Conservation (phyloP, 305 asterid genomes). For the Ilex paraguariensis region DNA sequence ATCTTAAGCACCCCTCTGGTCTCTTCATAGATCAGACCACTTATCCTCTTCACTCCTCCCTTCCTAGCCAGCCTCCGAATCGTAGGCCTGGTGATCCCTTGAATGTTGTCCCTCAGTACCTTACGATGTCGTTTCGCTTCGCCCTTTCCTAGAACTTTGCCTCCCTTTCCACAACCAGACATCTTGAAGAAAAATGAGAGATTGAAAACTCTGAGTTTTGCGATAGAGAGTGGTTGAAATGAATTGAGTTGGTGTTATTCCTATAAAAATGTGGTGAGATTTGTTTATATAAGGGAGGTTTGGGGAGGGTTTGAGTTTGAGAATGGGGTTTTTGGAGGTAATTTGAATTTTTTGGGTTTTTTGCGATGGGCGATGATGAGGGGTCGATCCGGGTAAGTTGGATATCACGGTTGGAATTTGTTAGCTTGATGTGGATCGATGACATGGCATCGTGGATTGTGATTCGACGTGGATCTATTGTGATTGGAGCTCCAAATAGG, state of each 20-base stretch:
- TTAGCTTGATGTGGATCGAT: too few relatives aligned
- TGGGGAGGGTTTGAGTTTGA: not conserved
- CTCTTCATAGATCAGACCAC: constrained; percentile 18
- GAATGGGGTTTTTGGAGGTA: not conserved
- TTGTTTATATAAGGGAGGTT: constrained; percentile 13
- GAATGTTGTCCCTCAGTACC: constrained; percentile 48
- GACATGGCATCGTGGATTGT: too few relatives aligned
- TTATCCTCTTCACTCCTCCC: constrained; percentile 41
- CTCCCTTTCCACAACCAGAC: constrained; percentile 48
- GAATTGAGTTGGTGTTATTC: not conserved
- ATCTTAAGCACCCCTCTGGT: constrained; percentile 20
- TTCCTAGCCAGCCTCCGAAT: constrained; percentile 42
- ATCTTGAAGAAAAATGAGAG: constrained; percentile 1
- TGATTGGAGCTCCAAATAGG: too few relatives aligned
- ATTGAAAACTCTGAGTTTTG: not conserved
- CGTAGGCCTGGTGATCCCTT: constrained; percentile 44
- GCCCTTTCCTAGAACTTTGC: constrained; percentile 45
- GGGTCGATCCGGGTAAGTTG: constrained; percentile 22
- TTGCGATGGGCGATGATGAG: too few relatives aligned
- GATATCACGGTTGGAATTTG: constrained; percentile 9
- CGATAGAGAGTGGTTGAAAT: not conserved
- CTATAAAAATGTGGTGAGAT: not conserved
- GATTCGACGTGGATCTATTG: too few relatives aligned
- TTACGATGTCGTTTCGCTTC: constrained; percentile 50
- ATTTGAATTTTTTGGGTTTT: constrained; percentile 14